Evolutionary conservation across 257 asterid species (phyloP), one percentile per base, ranked within the genome.

Genomic region (Nicotiana paniculata): DNA sequence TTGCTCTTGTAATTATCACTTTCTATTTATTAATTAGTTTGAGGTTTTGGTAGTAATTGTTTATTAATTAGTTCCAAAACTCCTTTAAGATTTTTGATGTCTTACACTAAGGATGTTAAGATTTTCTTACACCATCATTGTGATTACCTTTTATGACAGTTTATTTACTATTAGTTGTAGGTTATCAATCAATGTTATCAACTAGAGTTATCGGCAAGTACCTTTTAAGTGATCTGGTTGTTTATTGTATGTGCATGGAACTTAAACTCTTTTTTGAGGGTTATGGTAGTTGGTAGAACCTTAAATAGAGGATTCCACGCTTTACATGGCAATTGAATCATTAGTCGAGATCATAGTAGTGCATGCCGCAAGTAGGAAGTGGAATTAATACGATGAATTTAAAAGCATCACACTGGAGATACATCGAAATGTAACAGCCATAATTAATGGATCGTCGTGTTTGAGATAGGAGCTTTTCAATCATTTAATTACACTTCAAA

Each of bases 1-100:
- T 93, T 85, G 99, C 99, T 77, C 89, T 93, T 58, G 99, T 95
- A 90, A 77, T 68, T 65, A 3, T 12, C 51, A 10, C 53, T 6
- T 82, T 33, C 28, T 33, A 16, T 39, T 66, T 59, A 72, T 62
- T 75, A 10, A 3, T 13, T 39, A 33, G 15, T 30, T 30, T 15
- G 80, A 21, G 33, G 68, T 55, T 8, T 32, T 81, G 51, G 51
- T 43, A 43, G 51, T 43, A 43, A 43, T 43, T 43, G 51, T 9
- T 0, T 43, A 43, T 43, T 43, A 43, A 43, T 9, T 43, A 43
- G 51, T 0, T 43, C 3, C 1, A 9, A 43, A 9, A 43, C 51
- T 43, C 51, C 51, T 43, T 43, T 43, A 43, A 43, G 51, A 43
- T 9, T 43, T 43, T 43, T 9, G 51, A 43, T 43, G 51, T 2